These are phyloP conservation scores for Xylogone sp. DNA, from an alignment of 2,329 filamentous ascomycete genomes.

Conservation along the genomic window DNA sequence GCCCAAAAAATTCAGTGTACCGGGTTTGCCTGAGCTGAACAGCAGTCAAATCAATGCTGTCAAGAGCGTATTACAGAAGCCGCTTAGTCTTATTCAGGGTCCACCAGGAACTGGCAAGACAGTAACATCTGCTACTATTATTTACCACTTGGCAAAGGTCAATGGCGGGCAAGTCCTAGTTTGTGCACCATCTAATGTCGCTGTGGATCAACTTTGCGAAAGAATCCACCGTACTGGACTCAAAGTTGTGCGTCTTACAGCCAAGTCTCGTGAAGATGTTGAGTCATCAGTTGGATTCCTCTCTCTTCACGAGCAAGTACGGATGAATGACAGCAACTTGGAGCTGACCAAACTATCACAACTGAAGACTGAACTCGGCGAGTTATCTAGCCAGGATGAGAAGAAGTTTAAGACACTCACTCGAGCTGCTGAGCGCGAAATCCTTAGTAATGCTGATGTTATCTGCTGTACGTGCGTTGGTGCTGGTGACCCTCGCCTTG, in stretches of 20 bases:
- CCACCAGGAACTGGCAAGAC: conserved; percentile 98
- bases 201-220: conserved; percentile 96
- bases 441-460: conserved; percentile 91
- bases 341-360: conserved; percentile 90
- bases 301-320: conserved; percentile 93
- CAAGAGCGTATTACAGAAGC: conserved; percentile 89
- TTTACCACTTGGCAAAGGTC: conserved; percentile 94
- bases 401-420: conserved; percentile 98
- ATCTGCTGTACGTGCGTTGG: conserved; percentile 99
- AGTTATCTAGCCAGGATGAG: conserved; percentile 91
- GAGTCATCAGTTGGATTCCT: conserved; percentile 97
- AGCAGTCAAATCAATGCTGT: conserved; percentile 94
- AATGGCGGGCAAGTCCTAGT: conserved; percentile 93
- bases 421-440: conserved; percentile 89
- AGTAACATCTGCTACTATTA: conserved; percentile 96
- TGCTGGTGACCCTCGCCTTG: conserved; percentile 88
- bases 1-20: conserved; percentile 95
- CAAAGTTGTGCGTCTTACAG: conserved; percentile 96
- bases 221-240: conserved; percentile 91
- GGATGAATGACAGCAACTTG: conserved; percentile 93
- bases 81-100: conserved; percentile 92
- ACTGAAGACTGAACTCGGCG: conserved; percentile 86
- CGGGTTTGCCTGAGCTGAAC: conserved; percentile 90
- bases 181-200: conserved; percentile 96
- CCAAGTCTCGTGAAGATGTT: conserved; percentile 97